These are phyloP conservation scores for Penicillium sp. DNA, from an alignment of 2,329 filamentous ascomycete species.

Conservation along the genomic window DNA sequence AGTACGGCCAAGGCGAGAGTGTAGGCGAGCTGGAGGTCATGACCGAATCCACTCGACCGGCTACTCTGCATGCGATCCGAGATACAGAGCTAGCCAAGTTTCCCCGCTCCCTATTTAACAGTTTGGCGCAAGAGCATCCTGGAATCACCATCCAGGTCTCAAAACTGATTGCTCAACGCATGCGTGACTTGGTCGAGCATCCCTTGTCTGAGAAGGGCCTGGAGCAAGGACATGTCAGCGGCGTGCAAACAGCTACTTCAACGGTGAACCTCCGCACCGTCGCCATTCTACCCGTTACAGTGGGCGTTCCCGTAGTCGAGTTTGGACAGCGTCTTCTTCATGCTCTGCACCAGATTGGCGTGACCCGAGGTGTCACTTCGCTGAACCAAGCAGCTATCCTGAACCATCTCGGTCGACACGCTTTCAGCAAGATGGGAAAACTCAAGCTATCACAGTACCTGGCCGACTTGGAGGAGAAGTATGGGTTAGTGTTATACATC, in stretches of 20 bases:
- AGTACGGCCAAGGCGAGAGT: constrained; percentile 96
- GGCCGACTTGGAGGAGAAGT: constrained; percentile 95
- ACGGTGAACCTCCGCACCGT: constrained; percentile 92
- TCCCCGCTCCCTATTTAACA: constrained; percentile 94
- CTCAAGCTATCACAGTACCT: constrained; percentile 94
- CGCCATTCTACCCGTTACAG: constrained; percentile 85
- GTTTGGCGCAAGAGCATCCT: constrained; percentile 92
- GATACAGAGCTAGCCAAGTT: constrained; percentile 97
- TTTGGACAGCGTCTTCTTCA: constrained; percentile 89
- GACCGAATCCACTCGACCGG: constrained; percentile 88
- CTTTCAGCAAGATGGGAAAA: constrained; percentile 97
- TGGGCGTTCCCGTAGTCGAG: constrained; percentile 90
- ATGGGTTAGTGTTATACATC: constrained; percentile 91
- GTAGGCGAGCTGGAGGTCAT: constrained; percentile 96
- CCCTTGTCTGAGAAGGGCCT: constrained; percentile 69
- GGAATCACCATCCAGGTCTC: constrained; percentile 99
- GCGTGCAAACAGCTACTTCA: constrained; percentile 66
- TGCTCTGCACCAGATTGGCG: constrained; percentile 85
- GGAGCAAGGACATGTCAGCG: constrained; percentile 62
- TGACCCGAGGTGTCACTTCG: constrained; percentile 85
- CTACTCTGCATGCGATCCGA: constrained; percentile 91
- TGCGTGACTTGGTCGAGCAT: constrained; percentile 86
- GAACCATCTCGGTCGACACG: constrained; percentile 92
- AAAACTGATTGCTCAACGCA: constrained; percentile 94
- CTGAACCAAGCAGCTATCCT: constrained; percentile 92